These are phyloP conservation scores for Phoma sp. DNA, from an alignment of 2,329 filamentous ascomycete species.

Conservation along the genomic window DNA sequence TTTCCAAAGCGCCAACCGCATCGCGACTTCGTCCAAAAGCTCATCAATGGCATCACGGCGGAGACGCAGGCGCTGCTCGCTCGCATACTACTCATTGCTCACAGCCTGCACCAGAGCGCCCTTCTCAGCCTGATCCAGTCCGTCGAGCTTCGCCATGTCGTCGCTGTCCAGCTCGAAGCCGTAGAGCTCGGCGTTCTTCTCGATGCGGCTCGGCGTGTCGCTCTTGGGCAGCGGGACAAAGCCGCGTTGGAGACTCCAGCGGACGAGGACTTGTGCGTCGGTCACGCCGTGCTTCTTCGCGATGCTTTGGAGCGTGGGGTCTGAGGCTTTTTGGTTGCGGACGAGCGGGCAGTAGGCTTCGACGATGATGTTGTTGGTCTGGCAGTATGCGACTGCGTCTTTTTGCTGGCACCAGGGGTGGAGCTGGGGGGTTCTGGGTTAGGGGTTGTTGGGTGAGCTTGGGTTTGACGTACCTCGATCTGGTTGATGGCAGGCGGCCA, in stretches of 20 bases:
- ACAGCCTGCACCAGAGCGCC: conserved; percentile 45
- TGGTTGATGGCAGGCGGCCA: conserved; percentile 78
- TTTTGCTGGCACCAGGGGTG: conserved; percentile 75
- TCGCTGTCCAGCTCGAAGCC: conserved; percentile 43
- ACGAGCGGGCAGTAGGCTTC: conserved; percentile 71
- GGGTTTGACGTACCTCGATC: conserved; percentile 64
- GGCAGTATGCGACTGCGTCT: conserved; percentile 63
- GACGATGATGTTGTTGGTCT: conserved; percentile 64
- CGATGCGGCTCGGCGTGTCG: conserved; percentile 44
- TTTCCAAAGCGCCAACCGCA: neutral
- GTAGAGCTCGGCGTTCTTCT: conserved; percentile 46
- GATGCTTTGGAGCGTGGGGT: conserved; percentile 68
- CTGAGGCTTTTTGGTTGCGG: conserved; percentile 73
- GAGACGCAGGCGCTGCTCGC: neutral
- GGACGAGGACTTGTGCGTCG: conserved; percentile 76
- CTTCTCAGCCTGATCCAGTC: conserved; percentile 40
- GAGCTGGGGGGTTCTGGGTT: conserved; percentile 55
- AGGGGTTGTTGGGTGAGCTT: neutral
- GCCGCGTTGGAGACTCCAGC: conserved; percentile 82
- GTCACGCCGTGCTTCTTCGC: conserved; percentile 75
- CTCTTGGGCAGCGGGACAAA: conserved; percentile 49
- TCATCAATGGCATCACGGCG: neutral
- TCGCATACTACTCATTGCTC: conserved; percentile 2
- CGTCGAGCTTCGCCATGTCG: conserved; percentile 45
- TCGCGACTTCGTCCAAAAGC: neutral